These are phyloP conservation scores for Fusarium sp. DNA, from an alignment of 2,329 filamentous ascomycete species.

Conservation along the genomic window DNA sequence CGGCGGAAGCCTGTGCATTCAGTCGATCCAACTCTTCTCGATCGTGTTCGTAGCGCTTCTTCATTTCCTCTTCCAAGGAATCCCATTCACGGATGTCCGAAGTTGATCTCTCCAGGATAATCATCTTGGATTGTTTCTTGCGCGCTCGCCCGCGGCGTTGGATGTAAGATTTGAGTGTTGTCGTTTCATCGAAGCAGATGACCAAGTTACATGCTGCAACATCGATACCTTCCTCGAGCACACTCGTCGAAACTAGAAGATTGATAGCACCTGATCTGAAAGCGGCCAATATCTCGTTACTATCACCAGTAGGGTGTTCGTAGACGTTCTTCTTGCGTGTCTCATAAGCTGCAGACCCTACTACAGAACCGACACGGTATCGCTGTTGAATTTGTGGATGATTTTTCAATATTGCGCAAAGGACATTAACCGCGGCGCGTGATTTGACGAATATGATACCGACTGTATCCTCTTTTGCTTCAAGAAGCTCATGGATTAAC, in stretches of 20 bases:
- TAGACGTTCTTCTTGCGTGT: constrained; percentile 55
- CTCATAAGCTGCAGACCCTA: constrained; percentile 59
- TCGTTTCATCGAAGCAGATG: constrained; percentile 64
- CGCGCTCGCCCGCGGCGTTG: constrained; percentile 66
- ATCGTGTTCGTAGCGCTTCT: constrained; percentile 73
- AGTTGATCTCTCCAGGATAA: constrained; percentile 53
- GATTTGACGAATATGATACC: constrained; percentile 77
- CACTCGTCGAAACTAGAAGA: constrained; percentile 70
- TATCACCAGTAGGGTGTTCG: constrained; percentile 49
- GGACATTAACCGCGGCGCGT: constrained; percentile 68
- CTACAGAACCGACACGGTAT: constrained; percentile 65
- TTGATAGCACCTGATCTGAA: constrained; percentile 67
- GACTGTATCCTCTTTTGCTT: constrained; percentile 55
- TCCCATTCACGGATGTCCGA: constrained; percentile 65
- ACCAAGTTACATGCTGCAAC: constrained; percentile 72
- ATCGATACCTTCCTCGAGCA: constrained; percentile 76
- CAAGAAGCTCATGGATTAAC: constrained; percentile 64
- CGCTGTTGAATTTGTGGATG: constrained; percentile 60
- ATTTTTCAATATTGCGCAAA: constrained; percentile 66
- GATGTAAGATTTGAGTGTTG: constrained; percentile 67
- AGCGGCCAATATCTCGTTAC: constrained; percentile 52
- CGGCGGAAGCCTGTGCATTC: constrained; percentile 59
- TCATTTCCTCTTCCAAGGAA: constrained; percentile 78
- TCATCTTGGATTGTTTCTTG: constrained; percentile 62
- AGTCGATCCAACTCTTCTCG: constrained; percentile 61